Evolutionary conservation across 2,329 filamentous ascomycete species (phyloP), one percentile per base, ranked within the genome.

Genomic region (Alternaria sp.): DNA sequence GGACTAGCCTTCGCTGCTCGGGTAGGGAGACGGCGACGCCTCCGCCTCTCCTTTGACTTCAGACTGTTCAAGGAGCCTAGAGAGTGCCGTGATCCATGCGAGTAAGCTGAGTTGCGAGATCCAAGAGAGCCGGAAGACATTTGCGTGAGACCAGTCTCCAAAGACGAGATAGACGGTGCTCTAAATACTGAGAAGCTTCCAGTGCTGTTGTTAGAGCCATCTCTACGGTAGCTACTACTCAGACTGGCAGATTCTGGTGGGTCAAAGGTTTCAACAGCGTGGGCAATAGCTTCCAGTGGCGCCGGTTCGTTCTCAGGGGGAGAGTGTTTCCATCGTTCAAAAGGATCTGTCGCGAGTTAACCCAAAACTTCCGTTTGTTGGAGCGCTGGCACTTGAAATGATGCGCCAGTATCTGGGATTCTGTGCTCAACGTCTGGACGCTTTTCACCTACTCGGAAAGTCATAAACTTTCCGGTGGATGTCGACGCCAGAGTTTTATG

Each of bases 281-380:
- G 82, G 48, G 85, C 84, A 80, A 91, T 90, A 81, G 86, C 88
- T 38, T 83, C 85, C 59, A 89, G 81, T 7, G 86, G 83, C 63
- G 88, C 89, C 69, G 89, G 86, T 84, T 90, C 89, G 82, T 90
- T 84, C 79, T 90, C 88, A 49, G 89, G 89, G 38, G 89, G 89
- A 66, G 87, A 90, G 74, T 88, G 82, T 73, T 90, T 86, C 88
- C 89, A 91, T 84, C 89, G 81, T 78, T 91, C 88, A 69, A 91
- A 81, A 8, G 88, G 88, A 72, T 88, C 88, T 77, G 54, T 69
- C 59, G 65, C 57, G 78, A 90, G 85, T 73, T 86, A 76, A 76
- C 72, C 66, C 60, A 73, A 62, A 72, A 65, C 67, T 54, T 72
- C 63, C 57, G 74, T 62, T 34, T 66, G 63, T 20, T 71, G 63